Evolutionary conservation across 176 grass and related monocot genomes (phyloP).

Genomic region (Musa troglodytarum): DNA sequence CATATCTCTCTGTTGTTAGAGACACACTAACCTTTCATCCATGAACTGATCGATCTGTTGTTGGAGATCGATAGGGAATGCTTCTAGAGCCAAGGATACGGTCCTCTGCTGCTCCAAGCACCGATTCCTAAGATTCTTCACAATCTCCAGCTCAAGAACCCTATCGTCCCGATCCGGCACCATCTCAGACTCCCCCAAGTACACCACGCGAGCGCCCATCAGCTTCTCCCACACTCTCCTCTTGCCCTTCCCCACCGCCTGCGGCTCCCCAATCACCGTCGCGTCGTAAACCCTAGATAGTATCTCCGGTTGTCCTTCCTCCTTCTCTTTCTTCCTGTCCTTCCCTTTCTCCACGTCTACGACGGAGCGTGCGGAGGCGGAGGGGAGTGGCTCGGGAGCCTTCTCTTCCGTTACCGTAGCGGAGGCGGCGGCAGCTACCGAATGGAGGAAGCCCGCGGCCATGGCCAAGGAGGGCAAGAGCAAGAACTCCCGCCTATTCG

Average conservation of each 20-base stretch:
- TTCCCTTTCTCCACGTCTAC: background rate
- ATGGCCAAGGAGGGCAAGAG: conserved; percentile 56
- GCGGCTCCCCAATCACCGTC: conserved; percentile 84
- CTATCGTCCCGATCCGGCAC: conserved; percentile 77
- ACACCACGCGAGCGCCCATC: conserved; percentile 79
- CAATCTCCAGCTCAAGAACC: conserved; percentile 71
- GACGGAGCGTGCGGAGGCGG: conserved; percentile 5
- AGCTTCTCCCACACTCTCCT: conserved; percentile 92
- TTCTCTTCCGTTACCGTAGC: conserved; percentile 20
- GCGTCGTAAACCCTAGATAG: conserved; percentile 82
- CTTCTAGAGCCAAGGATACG: conserved; percentile 62
- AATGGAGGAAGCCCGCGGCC: conserved; percentile 37
- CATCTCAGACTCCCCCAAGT: conserved; percentile 88
- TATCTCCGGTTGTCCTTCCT: conserved; percentile 34
- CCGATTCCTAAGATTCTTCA: conserved; percentile 43
- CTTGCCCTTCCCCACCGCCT: conserved; percentile 85
- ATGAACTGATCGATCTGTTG: conserved; percentile 75
- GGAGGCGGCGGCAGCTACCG: conserved; percentile 29
- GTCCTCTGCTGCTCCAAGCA: conserved; percentile 46
- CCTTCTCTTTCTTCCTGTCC: conserved; percentile 4
- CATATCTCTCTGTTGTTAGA: background rate
- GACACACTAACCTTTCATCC: conserved; percentile 50
- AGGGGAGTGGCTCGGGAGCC: conserved; percentile 1
- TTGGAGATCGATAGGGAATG: conserved; percentile 70
- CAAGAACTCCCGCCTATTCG: conserved; percentile 42